Base-by-base conservation (phyloP, 495 filamentous ascomycete genomes). In the Xylaria scruposa region DNA sequence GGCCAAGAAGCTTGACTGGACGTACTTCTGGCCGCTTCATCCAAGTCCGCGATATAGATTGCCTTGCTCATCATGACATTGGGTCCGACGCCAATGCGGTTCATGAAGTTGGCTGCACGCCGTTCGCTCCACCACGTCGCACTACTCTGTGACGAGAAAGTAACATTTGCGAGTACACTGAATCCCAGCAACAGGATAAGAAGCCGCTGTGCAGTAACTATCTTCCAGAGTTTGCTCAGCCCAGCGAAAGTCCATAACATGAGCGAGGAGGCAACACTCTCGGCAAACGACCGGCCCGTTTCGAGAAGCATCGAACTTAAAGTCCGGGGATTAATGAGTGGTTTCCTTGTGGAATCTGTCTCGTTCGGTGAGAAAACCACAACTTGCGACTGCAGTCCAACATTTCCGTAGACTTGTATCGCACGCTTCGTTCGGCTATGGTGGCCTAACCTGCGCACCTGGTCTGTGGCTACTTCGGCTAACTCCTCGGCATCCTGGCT, bases 351-450 rank as follows among this genome's bases (percentile, higher is more conserved):
- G 63, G 68, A 71, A 26, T 83, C 83, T 0, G 76, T 67, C 54
- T 81, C 80, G 29, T 76, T 77, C 17, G 84, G 83, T 36, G 88
- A 83, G 77, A 95, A 92, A 36, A 94, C 86, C 3, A 92, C 85
- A 17, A 86, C 85, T 59, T 90, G 85, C 17, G 80, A 90, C 77
- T 94, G 91, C 68, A 91, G 87, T 42, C 95, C 95, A 58, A 99
- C 85, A 67, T 91, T 87, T 61, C 96, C 96, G 79, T 97, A 99
- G 26, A 97, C 93, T 67, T 91, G 89, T 66, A 97, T 92, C 51
- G 95, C 95, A 73, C 95, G 93, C 82, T 94, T 95, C 54, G 94
- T 97, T 67, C 92, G 90, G 78, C 91, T 92, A 78, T 95, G 90
- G 54, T 90, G 85, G 76, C 94, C 91, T 0, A 98, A 88, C 75